Conservation (phyloP, 495 filamentous ascomycete genomes). For the Thozetella sp. region DNA sequence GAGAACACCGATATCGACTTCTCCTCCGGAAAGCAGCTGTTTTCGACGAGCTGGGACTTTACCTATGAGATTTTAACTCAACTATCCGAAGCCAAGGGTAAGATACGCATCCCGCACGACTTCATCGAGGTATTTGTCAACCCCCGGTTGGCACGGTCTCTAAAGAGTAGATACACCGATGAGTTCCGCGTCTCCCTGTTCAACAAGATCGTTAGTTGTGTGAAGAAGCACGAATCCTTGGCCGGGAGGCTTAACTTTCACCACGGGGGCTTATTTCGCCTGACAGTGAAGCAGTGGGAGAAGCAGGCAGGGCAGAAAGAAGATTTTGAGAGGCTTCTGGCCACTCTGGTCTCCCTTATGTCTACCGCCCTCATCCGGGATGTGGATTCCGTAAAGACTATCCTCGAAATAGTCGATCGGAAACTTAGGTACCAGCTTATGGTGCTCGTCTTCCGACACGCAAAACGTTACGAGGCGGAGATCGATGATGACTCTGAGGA, state of each 20-base stretch:
- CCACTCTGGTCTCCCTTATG: background rate
- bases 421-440: conserved; percentile 8
- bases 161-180: background rate
- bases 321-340: background rate
- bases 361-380: background rate
- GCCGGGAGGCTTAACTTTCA: conserved; percentile 1
- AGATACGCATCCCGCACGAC: conserved; percentile 9
- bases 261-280: background rate
- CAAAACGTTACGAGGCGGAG: conserved; percentile 7
- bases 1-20: background rate
- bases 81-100: background rate
- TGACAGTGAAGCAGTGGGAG: conserved; percentile 6
- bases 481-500: conserved; percentile 1
- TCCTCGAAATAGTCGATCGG: background rate
- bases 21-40: background rate
- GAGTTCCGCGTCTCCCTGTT: background rate
- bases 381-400: background rate
- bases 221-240: conserved; percentile 8
- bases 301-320: background rate
- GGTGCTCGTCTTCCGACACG: conserved; percentile 5
- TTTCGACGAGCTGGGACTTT: background rate
- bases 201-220: conserved; percentile 2
- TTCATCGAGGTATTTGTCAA: conserved; percentile 8
- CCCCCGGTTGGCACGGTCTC: conserved; percentile 5
- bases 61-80: background rate